These are phyloP conservation scores for Rhodamnia argentea DNA, from an alignment of 345 rosid species.

Conservation along the genomic window DNA sequence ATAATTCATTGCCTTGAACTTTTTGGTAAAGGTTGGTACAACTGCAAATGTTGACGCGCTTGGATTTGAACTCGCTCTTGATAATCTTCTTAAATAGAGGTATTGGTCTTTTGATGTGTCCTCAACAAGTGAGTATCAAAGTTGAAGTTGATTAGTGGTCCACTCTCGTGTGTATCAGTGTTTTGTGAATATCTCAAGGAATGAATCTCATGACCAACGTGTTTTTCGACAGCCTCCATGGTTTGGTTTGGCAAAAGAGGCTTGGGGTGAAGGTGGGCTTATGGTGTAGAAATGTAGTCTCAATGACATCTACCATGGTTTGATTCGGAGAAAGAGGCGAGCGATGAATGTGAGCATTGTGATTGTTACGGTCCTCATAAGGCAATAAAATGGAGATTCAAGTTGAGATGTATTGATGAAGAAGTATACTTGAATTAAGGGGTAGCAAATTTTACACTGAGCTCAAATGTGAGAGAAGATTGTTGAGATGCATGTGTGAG, in stretches of 20 bases:
- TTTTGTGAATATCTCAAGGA: background rate
- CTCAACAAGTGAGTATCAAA: background rate
- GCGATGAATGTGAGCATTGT: background rate
- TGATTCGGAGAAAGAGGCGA: background rate
- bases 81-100: fast-evolving
- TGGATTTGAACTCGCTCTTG: background rate
- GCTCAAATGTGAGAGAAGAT: background rate
- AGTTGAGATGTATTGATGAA: background rate
- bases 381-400: background rate
- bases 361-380: background rate
- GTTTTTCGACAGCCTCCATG: background rate
- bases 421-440: background rate
- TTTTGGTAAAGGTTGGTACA: fast-evolving
- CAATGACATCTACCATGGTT: background rate
- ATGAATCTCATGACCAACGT: background rate
- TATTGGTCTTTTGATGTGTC: fast-evolving
- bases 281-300: fast-evolving
- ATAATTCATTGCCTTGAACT: background rate
- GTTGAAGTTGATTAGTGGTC: background rate
- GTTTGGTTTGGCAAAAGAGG: background rate
- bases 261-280: fast-evolving
- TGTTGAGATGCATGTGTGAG: background rate
- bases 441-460: background rate
- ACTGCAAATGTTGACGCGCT: fast-evolving
- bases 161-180: background rate